Base-by-base conservation (phyloP, 768 basidiomycete genomes). In the Hydnomerulius pinastri region DNA sequence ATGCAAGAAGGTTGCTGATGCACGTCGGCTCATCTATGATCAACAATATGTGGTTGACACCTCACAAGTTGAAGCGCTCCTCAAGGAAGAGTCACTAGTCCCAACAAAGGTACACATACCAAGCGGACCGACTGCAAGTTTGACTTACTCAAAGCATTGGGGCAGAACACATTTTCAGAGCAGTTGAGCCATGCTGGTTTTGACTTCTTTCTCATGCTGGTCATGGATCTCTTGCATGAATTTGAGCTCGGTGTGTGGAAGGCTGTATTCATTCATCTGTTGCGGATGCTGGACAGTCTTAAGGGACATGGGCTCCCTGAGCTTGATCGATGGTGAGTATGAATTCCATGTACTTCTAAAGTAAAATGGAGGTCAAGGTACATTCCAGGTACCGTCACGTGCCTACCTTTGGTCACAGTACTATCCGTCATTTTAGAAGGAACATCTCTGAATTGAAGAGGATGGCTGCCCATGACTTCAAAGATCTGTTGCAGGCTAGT, bases 171-270 rank as follows among this genome's bases (percentile, higher is more conserved):
- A 2, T 74, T 74, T 54, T 65, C 67, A 6, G 44, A 61, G 44
- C 38, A 2, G 4, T 36, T 35, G 3, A 61, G 53, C 12, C 59
- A 70, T 37, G 48, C n/a, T n/a, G n/a, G n/a, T n/a, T n/a, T n/a
- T n/a, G n/a, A 71, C 28, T 41, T 68, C 2, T 67, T 62, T 41
- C 18, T 11, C 2, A 49, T 69, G 38, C 47, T 71, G 0, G 67
- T 67, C 0, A 60, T 69, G 9, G 72, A 75, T 47, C 46, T 71
- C 7, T 56, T 75, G 60, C 73, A 75, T 52, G 72, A 74, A 46
- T 49, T 70, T 50, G 71, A 73, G 39, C 50, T 73, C 1, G 71
- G 74, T 0, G 64, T 70, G 2, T 74, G 72, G 71, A 73, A 71
- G 44, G 52, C 57, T 1, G 23, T 72, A 0, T 55, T 73, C 4